phyloP scores from a whole-genome alignment of 306 rosid genomes.

The Rubus parviflorus region DNA sequence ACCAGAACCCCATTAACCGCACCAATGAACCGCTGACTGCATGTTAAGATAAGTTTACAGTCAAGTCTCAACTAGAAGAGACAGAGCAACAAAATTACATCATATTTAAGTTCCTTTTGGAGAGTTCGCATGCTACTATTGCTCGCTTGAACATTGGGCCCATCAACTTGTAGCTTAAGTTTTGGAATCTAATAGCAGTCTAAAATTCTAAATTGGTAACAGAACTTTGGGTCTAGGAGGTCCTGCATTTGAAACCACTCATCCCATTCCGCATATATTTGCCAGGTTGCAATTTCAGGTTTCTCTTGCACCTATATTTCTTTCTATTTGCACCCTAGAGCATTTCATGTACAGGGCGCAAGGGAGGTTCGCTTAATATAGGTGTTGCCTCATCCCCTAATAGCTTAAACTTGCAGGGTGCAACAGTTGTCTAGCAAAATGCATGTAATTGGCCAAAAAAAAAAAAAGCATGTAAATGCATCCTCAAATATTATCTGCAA shows the following conservation, averaged over 20 bases:
- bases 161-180: background rate
- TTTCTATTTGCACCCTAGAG: background rate
- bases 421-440: background rate
- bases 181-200: background rate
- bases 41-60: slow-evolving; percentile 29
- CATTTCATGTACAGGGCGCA: background rate
- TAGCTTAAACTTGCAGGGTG: background rate
- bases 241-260: background rate
- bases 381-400: no score
- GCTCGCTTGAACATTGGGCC: background rate
- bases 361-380: background rate
- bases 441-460: background rate
- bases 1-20: slow-evolving; percentile 67
- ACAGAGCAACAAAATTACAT: background rate
- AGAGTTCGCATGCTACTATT: background rate
- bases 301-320: background rate
- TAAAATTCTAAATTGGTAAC: background rate
- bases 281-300: background rate
- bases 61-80: slow-evolving; percentile 6
- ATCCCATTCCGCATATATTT: background rate
- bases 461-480: background rate
- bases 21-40: slow-evolving; percentile 79
- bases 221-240: background rate
- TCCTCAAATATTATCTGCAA: background rate
- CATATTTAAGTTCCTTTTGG: background rate